phyloP scores from a whole-genome alignment of 768 basidiomycete species.

The Kwoniella pini region DNA sequence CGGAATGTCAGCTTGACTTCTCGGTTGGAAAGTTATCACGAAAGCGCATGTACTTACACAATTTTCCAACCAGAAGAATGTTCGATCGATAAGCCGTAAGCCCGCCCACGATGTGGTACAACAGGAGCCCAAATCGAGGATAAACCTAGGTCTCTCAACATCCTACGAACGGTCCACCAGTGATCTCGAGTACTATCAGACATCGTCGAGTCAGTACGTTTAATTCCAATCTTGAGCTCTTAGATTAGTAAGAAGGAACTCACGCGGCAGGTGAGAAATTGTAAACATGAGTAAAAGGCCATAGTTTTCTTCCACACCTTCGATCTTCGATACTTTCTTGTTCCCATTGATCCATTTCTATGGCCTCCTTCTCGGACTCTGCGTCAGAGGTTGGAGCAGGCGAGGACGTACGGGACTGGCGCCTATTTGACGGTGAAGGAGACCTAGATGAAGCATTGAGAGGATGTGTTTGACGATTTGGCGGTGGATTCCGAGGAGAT shows the following conservation, averaged over 20 bases:
- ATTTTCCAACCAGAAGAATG: slow-evolving; percentile 75
- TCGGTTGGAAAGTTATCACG: too few species aligned
- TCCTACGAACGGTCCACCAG: background rate
- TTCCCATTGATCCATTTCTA: slow-evolving; percentile 11
- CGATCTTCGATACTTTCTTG: slow-evolving; percentile 4
- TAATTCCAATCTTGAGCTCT: too few species aligned
- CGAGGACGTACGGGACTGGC: too few species aligned
- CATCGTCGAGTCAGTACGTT: background rate
- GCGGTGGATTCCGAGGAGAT: too few species aligned
- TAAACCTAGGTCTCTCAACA: slow-evolving; percentile 57
- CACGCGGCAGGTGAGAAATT: slow-evolving; percentile 11
- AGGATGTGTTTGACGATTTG: too few species aligned
- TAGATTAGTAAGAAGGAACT: too few species aligned
- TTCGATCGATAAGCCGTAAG: slow-evolving; percentile 70
- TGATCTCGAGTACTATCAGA: slow-evolving; percentile 10
- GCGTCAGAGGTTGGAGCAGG: too few species aligned
- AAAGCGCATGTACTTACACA: slow-evolving; percentile 65
- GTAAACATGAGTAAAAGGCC: slow-evolving; percentile 16
- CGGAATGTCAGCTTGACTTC: too few species aligned
- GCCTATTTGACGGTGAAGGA: background rate
- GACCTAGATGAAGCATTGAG: too few species aligned
- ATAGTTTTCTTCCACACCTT: slow-evolving; percentile 5
- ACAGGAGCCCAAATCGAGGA: slow-evolving; percentile 67
- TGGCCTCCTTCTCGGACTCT: background rate
- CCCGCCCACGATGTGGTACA: slow-evolving; percentile 70